Conservation (phyloP, 345 rosid species). For the Lumnitzera racemosa region DNA sequence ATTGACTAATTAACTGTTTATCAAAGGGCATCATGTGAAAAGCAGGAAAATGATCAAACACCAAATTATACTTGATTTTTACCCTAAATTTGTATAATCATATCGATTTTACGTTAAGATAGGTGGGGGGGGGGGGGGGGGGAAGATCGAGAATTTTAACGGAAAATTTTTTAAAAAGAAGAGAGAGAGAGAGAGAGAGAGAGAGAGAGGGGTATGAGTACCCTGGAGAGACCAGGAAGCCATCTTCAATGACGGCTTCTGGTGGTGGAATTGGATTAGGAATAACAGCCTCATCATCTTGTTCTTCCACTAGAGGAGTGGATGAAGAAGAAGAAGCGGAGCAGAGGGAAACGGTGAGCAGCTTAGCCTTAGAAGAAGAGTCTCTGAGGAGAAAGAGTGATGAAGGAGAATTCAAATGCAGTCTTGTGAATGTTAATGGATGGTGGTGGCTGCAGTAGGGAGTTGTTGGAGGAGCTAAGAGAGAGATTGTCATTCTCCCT, state of each 20-base stretch:
- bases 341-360: slow-evolving; percentile 19
- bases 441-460: not conserved
- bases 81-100: not conserved
- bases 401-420: slow-evolving; percentile 15
- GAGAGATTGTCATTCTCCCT: slow-evolving; percentile 33
- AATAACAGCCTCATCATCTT: slow-evolving; percentile 19
- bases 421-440: not conserved
- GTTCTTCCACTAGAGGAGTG: slow-evolving; percentile 27
- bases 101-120: no score
- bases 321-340: slow-evolving; percentile 28
- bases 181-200: not conserved
- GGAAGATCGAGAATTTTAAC: no score
- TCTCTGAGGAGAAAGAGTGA: slow-evolving; percentile 9
- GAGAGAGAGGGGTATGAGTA: not conserved
- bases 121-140: no score
- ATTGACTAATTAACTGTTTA: no score
- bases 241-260: slow-evolving; percentile 10
- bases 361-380: slow-evolving; percentile 18
- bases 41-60: no score
- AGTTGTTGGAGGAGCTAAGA: slow-evolving; percentile 28
- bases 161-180: not conserved
- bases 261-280: slow-evolving; percentile 17
- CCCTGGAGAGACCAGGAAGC: slow-evolving; percentile 35
- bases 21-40: no score
- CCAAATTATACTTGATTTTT: no score